These are phyloP conservation scores for Cercophora scortea DNA, from an alignment of 495 filamentous ascomycete species.

Conservation along the genomic window DNA sequence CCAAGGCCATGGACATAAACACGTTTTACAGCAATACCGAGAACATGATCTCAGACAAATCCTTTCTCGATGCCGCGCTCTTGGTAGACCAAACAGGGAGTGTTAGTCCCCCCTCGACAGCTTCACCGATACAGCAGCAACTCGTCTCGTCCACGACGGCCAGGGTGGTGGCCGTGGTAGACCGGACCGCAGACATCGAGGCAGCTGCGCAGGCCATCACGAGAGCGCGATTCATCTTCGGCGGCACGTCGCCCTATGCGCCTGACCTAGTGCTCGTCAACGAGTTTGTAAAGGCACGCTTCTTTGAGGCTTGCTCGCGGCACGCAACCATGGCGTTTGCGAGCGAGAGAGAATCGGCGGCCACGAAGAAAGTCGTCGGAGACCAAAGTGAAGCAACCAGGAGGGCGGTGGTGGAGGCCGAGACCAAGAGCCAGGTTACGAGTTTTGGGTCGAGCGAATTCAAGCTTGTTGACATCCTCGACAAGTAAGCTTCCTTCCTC, in stretches of 20 bases:
- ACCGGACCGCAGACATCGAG: conserved; percentile 41
- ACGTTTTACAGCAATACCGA: conserved; percentile 31
- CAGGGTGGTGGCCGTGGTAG: conserved; percentile 42
- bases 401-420: no score
- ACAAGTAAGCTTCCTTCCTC: conserved; percentile 1
- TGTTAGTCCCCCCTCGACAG: not conserved
- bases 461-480: conserved; percentile 6
- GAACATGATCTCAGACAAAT: conserved; percentile 11
- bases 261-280: conserved; percentile 50
- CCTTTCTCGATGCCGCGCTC: conserved; percentile 6
- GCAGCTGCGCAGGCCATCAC: conserved; percentile 39
- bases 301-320: conserved; percentile 31
- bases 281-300: conserved; percentile 44
- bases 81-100: conserved; percentile 12
- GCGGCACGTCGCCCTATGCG: conserved; percentile 43
- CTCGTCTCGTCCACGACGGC: conserved; percentile 24
- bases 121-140: not conserved
- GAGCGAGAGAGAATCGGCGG: not conserved
- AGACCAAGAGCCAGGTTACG: no score
- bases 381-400: not conserved
- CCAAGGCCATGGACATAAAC: conserved; percentile 34
- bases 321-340: conserved; percentile 5
- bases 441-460: conserved; percentile 2
- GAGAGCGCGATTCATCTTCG: conserved; percentile 40
- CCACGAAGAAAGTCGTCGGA: no score